These are phyloP conservation scores for Punica granatum DNA, from an alignment of 345 rosid species.

Conservation along the genomic window DNA sequence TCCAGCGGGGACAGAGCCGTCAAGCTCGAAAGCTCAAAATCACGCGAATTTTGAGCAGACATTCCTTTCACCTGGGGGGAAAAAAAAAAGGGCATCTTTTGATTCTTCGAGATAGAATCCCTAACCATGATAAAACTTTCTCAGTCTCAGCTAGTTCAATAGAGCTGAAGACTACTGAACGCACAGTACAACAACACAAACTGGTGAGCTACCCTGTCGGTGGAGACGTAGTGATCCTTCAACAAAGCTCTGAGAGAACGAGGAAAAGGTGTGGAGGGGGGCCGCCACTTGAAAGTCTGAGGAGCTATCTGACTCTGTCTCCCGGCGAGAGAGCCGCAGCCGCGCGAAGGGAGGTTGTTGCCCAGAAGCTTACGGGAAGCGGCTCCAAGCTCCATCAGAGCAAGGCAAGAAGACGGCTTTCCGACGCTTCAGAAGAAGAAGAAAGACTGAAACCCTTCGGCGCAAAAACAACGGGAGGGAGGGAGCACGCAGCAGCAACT, in stretches of 20 bases:
- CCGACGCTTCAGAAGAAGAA: neutral
- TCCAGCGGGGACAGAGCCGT: conserved; percentile 89
- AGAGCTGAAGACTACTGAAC: neutral
- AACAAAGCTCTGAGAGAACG: conserved; percentile 17
- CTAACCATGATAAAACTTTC: neutral
- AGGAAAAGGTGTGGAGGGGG: conserved; percentile 10
- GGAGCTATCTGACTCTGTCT: conserved; percentile 13
- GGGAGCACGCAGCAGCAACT: no score
- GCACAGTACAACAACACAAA: neutral
- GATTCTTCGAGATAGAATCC: neutral
- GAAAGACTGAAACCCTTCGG: neutral
- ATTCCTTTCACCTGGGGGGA: conserved; percentile 33
- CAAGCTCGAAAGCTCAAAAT: conserved; percentile 59
- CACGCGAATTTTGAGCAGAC: conserved; percentile 23
- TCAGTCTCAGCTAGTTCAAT: neutral
- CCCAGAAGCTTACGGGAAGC: conserved; percentile 23
- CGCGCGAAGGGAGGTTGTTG: conserved; percentile 7
- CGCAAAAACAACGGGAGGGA: neutral
- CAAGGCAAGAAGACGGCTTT: neutral
- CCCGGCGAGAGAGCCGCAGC: conserved; percentile 4
- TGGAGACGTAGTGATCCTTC: conserved; percentile 9
- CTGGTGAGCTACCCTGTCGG: conserved; percentile 1
- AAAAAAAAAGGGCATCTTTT: conserved; percentile 2
- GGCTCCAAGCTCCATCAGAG: conserved; percentile 30
- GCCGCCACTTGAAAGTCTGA: conserved; percentile 15